phyloP scores from a whole-genome alignment of 257 asterid genomes.

The Primulina eburnea region DNA sequence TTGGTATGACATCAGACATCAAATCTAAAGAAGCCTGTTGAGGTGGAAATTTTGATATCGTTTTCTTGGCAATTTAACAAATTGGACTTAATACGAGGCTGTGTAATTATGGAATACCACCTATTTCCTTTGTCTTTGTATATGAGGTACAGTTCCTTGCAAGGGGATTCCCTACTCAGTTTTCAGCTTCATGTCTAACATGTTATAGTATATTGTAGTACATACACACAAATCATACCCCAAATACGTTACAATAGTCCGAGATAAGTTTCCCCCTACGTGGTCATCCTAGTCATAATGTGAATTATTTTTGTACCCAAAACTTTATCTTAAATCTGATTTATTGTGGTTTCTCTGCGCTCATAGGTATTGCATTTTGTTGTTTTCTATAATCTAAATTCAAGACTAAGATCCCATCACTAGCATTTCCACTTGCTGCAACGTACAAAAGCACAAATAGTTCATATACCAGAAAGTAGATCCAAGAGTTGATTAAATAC shows the following conservation, averaged over 20 bases:
- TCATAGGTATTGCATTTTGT: background rate
- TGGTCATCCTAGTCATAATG: too few species aligned
- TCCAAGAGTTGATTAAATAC: background rate
- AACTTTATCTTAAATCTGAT: too few species aligned
- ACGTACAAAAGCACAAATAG: background rate
- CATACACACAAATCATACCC: background rate
- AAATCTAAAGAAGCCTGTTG: conserved; percentile 69
- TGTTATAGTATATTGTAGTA: background rate
- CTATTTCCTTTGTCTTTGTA: background rate
- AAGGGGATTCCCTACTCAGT: background rate
- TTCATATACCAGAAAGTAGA: background rate
- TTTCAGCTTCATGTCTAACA: background rate
- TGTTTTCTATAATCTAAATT: background rate
- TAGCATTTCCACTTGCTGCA: background rate
- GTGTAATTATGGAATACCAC: background rate
- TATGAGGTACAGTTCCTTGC: background rate
- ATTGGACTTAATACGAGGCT: too few species aligned
- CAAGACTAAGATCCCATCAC: background rate
- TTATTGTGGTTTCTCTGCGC: too few species aligned
- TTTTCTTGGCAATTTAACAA: background rate
- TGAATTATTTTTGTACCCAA: too few species aligned
- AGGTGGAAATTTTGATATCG: conserved; percentile 18
- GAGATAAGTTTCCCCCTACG: too few species aligned
- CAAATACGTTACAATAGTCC: too few species aligned
- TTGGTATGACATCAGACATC: conserved; percentile 30